These are phyloP conservation scores for Amanita jacksonii DNA, from an alignment of 768 basidiomycete genomes.

Conservation along the genomic window DNA sequence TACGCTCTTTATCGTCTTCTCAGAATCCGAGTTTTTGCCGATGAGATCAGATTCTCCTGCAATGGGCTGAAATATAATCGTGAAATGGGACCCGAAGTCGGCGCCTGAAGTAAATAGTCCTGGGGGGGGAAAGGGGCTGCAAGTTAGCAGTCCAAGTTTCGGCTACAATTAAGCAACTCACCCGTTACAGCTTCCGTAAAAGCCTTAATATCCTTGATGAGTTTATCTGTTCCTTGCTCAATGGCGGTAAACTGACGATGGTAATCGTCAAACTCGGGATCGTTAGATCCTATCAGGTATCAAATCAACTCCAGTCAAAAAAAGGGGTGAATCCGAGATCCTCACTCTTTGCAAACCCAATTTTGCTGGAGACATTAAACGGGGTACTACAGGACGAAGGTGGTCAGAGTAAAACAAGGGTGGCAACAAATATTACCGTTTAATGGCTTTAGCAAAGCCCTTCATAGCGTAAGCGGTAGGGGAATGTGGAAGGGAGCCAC, in stretches of 20 bases:
- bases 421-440: conserved; percentile 38
- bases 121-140: conserved; percentile 14
- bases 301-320: not conserved
- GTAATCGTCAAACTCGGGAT: conserved; percentile 88
- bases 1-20: conserved; percentile 71
- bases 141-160: conserved; percentile 1
- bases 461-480: conserved; percentile 47
- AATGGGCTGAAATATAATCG: conserved; percentile 54
- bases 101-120: conserved; percentile 60
- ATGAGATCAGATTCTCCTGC: conserved; percentile 71
- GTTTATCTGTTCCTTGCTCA: conserved; percentile 78
- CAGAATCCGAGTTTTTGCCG: conserved; percentile 68
- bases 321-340: too few relatives aligned
- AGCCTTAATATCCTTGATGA: conserved; percentile 84
- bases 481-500: not conserved
- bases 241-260: conserved; percentile 66
- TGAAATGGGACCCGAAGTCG: conserved; percentile 56
- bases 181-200: conserved; percentile 79
- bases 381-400: conserved; percentile 57
- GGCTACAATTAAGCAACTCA: conserved; percentile 17
- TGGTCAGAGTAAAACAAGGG: conserved; percentile 3
- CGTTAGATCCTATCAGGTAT: conserved; percentile 49
- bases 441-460: conserved; percentile 70
- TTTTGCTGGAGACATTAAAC: conserved; percentile 77
- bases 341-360: conserved; percentile 91